phyloP scores from a whole-genome alignment of 179 eudicot species.

The Drosera spatulata region DNA sequence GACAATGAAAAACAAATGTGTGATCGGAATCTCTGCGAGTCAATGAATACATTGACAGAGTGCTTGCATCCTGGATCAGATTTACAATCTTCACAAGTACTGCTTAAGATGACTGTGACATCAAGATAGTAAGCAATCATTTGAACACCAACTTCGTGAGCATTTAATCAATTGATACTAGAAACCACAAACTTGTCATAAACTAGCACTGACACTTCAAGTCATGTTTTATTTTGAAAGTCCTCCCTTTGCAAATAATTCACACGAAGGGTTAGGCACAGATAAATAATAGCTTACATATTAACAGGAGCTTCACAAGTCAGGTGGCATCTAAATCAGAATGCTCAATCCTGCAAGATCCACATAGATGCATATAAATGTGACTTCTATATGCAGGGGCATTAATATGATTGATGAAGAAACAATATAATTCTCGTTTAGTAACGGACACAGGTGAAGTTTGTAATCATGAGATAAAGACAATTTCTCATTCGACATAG shows the following conservation, averaged over 20 bases:
- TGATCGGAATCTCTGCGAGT: not conserved
- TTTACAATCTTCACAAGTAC: too few species aligned
- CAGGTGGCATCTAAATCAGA: conserved; percentile 37
- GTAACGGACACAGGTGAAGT: too few species aligned
- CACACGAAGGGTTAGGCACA: conserved; percentile 11
- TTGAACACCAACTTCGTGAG: not conserved
- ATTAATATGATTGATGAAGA: too few species aligned
- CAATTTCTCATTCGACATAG: too few species aligned
- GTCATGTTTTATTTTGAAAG: too few species aligned
- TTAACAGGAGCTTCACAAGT: conserved; percentile 38
- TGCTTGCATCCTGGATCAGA: too few species aligned
- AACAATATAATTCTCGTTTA: too few species aligned
- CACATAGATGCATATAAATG: conserved; percentile 36
- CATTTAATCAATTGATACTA: too few species aligned
- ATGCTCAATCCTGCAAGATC: conserved; percentile 57
- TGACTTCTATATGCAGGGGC: conserved; percentile 15
- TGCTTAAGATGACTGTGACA: not conserved
- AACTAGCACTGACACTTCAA: too few species aligned
- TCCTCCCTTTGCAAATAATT: not conserved
- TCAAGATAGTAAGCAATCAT: not conserved
- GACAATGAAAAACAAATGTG: not conserved
- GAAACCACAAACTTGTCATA: conserved; percentile 5
- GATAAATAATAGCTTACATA: conserved; percentile 50
- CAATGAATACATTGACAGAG: not conserved
- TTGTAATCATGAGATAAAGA: too few species aligned